Percentiles rank a stretch among this genome's conserved stretches.
Evolutionary conservation across 768 basidiomycete genomes (phyloP).

Genomic region (Agrocybe chaxingu): DNA sequence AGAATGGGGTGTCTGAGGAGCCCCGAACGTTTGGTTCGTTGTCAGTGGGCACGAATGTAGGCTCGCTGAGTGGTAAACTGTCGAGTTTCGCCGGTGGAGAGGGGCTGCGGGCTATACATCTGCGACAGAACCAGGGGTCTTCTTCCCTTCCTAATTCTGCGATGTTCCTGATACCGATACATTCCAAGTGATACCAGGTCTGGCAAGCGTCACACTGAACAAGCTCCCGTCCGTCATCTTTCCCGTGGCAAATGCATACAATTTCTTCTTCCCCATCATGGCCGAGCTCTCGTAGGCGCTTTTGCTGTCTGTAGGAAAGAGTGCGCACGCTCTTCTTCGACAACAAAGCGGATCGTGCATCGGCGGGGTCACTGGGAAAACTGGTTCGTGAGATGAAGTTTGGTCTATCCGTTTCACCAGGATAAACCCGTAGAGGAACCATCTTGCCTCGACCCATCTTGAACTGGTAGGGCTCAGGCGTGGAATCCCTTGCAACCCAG

Average conservation of each 20-base stretch:
- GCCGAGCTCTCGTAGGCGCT: slow-evolving; percentile 29
- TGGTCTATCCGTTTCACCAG: slow-evolving; percentile 22
- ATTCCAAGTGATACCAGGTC: slow-evolving; percentile 80
- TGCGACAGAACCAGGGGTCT: slow-evolving; percentile 75
- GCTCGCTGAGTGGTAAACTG: slow-evolving; percentile 41
- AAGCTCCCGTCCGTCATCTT: slow-evolving; percentile 68
- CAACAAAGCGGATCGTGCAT: slow-evolving; percentile 70
- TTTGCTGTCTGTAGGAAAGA: slow-evolving; percentile 50
- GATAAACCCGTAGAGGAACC: slow-evolving; percentile 49
- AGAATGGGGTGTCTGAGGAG: slow-evolving; percentile 56
- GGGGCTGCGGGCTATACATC: slow-evolving; percentile 44
- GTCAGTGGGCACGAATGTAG: slow-evolving; percentile 69
- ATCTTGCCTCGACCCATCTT: slow-evolving; percentile 57
- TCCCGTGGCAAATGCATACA: slow-evolving; percentile 64
- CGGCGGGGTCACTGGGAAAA: slow-evolving; percentile 68
- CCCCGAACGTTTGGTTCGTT: slow-evolving; percentile 39
- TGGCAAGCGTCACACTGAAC: slow-evolving; percentile 82
- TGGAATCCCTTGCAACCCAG: neutral
- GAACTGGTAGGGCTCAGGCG: slow-evolving; percentile 20
- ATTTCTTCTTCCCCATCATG: slow-evolving; percentile 43
- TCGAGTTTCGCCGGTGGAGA: slow-evolving; percentile 36
- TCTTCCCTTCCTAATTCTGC: slow-evolving; percentile 71
- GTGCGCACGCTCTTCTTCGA: slow-evolving; percentile 69
- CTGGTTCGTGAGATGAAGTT: slow-evolving; percentile 26
- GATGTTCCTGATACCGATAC: slow-evolving; percentile 67